Conservation (phyloP, 345 rosid genomes). For the Lepidium africanum region DNA sequence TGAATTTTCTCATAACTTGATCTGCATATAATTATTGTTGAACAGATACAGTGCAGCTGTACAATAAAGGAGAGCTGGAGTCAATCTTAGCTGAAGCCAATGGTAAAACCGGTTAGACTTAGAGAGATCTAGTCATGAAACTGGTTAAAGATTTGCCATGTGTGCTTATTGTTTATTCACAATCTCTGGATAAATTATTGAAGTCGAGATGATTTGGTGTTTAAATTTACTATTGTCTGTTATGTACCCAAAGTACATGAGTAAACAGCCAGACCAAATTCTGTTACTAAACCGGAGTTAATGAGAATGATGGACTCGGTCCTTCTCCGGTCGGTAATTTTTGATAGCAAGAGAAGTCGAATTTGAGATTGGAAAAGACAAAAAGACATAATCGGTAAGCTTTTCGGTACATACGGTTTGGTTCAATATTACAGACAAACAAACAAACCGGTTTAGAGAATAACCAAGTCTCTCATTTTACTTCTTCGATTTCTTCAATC, state of each 20-base stretch:
- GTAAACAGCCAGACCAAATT: neutral
- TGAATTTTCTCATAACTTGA: neutral
- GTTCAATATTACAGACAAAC: slow-evolving; percentile 21
- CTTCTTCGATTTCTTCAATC: slow-evolving; percentile 68
- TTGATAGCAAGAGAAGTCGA: neutral
- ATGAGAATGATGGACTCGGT: slow-evolving; percentile 12
- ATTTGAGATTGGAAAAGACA: neutral
- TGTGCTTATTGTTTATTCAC: neutral
- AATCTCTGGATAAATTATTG: neutral
- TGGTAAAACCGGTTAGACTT: slow-evolving; percentile 19
- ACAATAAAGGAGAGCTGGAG: slow-evolving; percentile 71
- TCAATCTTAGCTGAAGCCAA: slow-evolving; percentile 55
- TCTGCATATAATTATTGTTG: slow-evolving; percentile 11
- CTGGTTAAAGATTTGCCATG: slow-evolving; percentile 2
- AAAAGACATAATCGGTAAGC: neutral
- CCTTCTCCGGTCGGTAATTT: neutral
- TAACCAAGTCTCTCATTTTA: slow-evolving; percentile 34
- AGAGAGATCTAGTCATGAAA: neutral
- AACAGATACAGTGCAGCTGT: slow-evolving; percentile 69
- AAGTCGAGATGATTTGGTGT: neutral
- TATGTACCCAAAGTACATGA: neutral
- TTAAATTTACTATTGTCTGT: neutral
- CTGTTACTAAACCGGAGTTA: neutral
- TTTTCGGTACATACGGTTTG: slow-evolving; percentile 11
- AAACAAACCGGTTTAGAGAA: slow-evolving; percentile 3